These are phyloP conservation scores for Antitrichia curtipendula DNA, from an alignment of 225 moss, liverwort and hornwort genomes.

Conservation along the genomic window DNA sequence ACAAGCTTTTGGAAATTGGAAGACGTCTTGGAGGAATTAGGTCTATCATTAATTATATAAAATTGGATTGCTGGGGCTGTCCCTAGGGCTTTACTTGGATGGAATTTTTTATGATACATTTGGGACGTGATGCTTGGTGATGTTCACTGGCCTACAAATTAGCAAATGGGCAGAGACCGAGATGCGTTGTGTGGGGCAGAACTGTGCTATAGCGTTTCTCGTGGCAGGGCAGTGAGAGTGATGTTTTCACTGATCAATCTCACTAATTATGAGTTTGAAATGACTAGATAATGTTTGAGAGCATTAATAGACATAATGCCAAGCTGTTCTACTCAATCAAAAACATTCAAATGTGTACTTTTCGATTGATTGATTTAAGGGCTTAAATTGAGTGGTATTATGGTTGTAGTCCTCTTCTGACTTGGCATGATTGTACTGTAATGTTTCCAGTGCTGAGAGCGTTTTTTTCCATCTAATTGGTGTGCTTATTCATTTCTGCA, in stretches of 20 bases:
- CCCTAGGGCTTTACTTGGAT: not conserved
- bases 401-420: not conserved
- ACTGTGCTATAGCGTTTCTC: not conserved
- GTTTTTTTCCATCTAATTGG: not conserved
- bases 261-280: not conserved
- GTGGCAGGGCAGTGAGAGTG: not conserved
- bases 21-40: not conserved
- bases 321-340: not conserved
- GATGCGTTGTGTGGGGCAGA: not conserved
- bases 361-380: not conserved
- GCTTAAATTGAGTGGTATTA: not conserved
- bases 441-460: not conserved
- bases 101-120: not conserved
- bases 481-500: not conserved
- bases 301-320: not conserved
- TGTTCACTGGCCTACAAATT: not conserved
- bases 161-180: not conserved
- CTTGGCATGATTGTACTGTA: not conserved
- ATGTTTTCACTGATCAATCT: not conserved
- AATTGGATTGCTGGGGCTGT: not conserved
- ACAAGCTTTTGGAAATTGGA: not conserved
- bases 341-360: not conserved
- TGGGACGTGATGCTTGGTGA: not conserved
- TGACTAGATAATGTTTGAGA: not conserved
- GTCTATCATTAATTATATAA: not conserved